Conservation (phyloP, 1,284 basidiomycete species). For the Tetrapyrgos nigripes region DNA sequence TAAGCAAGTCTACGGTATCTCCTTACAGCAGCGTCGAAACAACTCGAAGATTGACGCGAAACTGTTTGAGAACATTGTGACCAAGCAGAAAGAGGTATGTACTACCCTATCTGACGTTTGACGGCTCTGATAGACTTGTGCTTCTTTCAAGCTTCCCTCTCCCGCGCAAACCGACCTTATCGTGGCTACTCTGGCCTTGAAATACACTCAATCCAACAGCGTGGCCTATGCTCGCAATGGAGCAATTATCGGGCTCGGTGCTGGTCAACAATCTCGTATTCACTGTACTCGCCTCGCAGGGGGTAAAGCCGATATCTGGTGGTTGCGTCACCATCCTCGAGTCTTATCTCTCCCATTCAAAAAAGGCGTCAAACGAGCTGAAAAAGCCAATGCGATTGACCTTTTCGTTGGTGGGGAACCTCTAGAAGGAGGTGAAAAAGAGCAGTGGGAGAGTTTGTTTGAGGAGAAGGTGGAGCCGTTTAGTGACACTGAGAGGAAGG, state of each 20-base stretch:
- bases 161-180: conserved; percentile 86
- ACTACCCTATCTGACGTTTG: neutral
- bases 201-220: conserved; percentile 99
- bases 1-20: conserved; percentile 94
- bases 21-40: conserved; percentile 92
- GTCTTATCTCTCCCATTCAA: conserved; percentile 95
- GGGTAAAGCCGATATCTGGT: conserved; percentile 99
- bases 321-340: conserved; percentile 96
- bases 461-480: conserved; percentile 77
- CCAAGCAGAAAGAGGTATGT: conserved; percentile 82
- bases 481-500: conserved; percentile 73
- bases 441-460: conserved; percentile 92
- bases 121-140: neutral
- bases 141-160: conserved; percentile 66
- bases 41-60: conserved; percentile 86
- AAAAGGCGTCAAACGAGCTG: conserved; percentile 96
- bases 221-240: conserved; percentile 97
- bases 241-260: conserved; percentile 94
- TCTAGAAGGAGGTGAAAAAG: conserved; percentile 87
- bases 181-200: conserved; percentile 95
- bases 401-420: conserved; percentile 93
- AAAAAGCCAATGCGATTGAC: conserved; percentile 98
- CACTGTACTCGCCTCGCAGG: conserved; percentile 99
- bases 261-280: conserved; percentile 98
- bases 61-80: conserved; percentile 91